phyloP scores from a whole-genome alignment of 306 rosid species.

The Styphnolobium japonicum region DNA sequence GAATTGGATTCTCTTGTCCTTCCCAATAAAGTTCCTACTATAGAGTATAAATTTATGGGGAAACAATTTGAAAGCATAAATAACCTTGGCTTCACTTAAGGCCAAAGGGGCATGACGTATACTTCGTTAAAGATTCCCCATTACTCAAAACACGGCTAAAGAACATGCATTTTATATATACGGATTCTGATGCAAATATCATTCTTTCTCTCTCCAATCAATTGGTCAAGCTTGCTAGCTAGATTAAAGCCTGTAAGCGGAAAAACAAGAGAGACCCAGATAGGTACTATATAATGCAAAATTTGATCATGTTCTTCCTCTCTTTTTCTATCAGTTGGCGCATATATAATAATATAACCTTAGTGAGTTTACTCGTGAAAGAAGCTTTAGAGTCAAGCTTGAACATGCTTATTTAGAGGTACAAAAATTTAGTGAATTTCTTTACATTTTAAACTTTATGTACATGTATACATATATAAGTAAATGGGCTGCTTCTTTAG shows the following conservation, averaged over 20 bases:
- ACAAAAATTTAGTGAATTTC: no score
- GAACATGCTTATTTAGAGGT: constrained; percentile 2
- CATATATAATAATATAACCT: background rate
- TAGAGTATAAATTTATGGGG: background rate
- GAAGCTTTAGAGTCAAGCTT: background rate
- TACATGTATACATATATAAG: no score
- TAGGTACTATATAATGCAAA: background rate
- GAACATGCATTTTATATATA: background rate
- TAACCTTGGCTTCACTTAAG: constrained; percentile 38
- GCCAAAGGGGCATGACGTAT: constrained; percentile 43
- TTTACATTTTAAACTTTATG: no score
- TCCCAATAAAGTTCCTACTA: constrained; percentile 36
- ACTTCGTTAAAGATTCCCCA: constrained; percentile 49
- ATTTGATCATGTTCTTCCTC: constrained; percentile 1
- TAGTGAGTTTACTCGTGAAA: background rate
- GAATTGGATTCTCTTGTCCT: constrained; percentile 74
- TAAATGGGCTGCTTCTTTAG: background rate
- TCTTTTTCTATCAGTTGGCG: constrained; percentile 5
- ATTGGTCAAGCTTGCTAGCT: background rate
- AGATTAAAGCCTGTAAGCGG: background rate
- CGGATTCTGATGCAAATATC: constrained; percentile 57
- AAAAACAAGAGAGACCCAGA: background rate
- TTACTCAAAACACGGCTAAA: constrained; percentile 21
- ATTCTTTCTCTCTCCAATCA: constrained; percentile 9
- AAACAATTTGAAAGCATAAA: constrained; percentile 38